Conservation (phyloP, 352 stramenopile species). For the Phytophthora tentaculata region DNA sequence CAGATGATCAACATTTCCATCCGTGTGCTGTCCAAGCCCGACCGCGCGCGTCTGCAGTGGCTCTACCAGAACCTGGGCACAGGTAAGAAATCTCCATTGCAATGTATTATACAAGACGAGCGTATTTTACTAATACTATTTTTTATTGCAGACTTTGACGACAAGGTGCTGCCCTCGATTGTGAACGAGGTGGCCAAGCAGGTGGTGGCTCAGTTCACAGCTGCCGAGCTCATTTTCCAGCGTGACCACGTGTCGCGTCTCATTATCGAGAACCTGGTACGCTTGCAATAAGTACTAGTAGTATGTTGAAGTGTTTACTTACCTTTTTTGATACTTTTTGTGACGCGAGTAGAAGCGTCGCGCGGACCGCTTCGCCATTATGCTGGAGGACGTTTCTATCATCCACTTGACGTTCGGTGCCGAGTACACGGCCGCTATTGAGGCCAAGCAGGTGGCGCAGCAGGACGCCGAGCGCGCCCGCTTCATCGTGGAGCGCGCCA, state of each 20-base stretch:
- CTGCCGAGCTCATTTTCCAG: conserved; percentile 98
- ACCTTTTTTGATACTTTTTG: conserved; percentile 12
- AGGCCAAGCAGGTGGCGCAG: conserved; percentile 99
- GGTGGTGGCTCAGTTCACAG: conserved; percentile 99
- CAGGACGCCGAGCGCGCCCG: conserved; percentile 99
- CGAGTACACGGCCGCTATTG: conserved; percentile 99
- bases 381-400: conserved; percentile 99
- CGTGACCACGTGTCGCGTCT: conserved; percentile 96
- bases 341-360: conserved; percentile 67
- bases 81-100: conserved; percentile 47
- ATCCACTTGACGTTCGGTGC: conserved; percentile 98
- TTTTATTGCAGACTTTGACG: conserved; percentile 93
- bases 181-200: conserved; percentile 99
- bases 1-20: conserved; percentile 99
- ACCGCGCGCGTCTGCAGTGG: conserved; percentile 93
- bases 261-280: conserved; percentile 94
- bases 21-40: conserved; percentile 97
- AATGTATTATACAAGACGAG: not conserved
- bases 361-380: conserved; percentile 92
- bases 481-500: conserved; percentile 98
- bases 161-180: conserved; percentile 98
- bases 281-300: conserved; percentile 35
- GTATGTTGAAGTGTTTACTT: conserved; percentile 14
- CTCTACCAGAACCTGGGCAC: conserved; percentile 97
- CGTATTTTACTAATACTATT: not conserved